Evolutionary conservation across 2,329 filamentous ascomycete genomes (phyloP).

Genomic region (Monilinia fructigena): DNA sequence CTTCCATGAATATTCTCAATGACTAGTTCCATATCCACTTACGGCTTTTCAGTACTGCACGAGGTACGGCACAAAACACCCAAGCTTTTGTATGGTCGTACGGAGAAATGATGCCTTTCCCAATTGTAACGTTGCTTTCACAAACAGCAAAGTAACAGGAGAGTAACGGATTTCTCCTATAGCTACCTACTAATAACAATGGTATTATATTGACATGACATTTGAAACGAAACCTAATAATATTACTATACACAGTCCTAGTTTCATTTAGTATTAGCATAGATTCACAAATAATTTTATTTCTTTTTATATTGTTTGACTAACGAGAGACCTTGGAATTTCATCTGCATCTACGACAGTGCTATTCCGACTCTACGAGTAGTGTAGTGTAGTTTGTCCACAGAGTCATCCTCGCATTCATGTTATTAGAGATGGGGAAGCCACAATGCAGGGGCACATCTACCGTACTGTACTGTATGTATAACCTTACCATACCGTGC

Average conservation of each 20-base stretch:
- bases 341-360: not conserved
- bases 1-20: too few relatives aligned
- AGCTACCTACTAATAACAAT: not conserved
- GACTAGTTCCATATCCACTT: too few relatives aligned
- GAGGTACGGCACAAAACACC: too few relatives aligned
- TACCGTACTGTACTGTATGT: not conserved
- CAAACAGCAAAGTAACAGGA: not conserved
- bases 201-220: not conserved
- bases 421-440: not conserved
- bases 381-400: too few relatives aligned
- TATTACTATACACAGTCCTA: not conserved
- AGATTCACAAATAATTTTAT: not conserved
- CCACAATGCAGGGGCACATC: conserved; percentile 15
- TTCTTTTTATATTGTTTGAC: too few relatives aligned
- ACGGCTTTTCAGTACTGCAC: too few relatives aligned
- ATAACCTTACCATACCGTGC: too few relatives aligned
- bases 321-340: not conserved
- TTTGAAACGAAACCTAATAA: not conserved
- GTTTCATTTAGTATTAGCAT: not conserved
- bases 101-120: not conserved
- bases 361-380: not conserved
- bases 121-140: conserved; percentile 23
- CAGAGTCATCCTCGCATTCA: not conserved
- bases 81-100: not conserved
- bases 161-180: too few relatives aligned